Evolutionary conservation across 495 filamentous ascomycete species (phyloP).

Genomic region (Neurospora africana): DNA sequence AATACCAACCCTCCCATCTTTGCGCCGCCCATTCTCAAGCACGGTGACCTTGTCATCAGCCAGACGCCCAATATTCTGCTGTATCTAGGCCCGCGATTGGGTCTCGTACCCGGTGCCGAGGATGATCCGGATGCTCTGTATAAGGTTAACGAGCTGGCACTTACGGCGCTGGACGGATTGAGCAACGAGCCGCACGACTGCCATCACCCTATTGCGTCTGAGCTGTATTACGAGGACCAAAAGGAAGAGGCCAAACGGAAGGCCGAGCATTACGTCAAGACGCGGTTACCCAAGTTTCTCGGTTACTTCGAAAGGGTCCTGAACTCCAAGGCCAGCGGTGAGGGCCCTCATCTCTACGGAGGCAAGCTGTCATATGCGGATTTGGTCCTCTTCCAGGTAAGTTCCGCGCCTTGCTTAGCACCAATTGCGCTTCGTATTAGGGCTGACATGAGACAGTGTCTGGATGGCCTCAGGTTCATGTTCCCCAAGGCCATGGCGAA

Average conservation of each 20-base stretch:
- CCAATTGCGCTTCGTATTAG: background rate
- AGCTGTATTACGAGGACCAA: conserved; percentile 57
- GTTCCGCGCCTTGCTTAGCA: background rate
- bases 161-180: conserved; percentile 56
- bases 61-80: conserved; percentile 56
- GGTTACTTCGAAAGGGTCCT: conserved; percentile 54
- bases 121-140: conserved; percentile 38
- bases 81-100: conserved; percentile 47
- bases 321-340: conserved; percentile 38
- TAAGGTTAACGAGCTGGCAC: conserved; percentile 42
- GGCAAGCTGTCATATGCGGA: conserved; percentile 53
- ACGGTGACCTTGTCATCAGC: conserved; percentile 46
- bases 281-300: conserved; percentile 55
- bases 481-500: conserved; percentile 50
- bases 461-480: conserved; percentile 45
- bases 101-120: conserved; percentile 31
- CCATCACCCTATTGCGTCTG: conserved; percentile 51
- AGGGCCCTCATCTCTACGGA: conserved; percentile 50
- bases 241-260: conserved; percentile 45
- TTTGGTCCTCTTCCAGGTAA: conserved; percentile 55
- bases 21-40: conserved; percentile 50
- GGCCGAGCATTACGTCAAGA: conserved; percentile 41
- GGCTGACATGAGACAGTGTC: conserved; percentile 18
- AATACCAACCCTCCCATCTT: conserved; percentile 46
- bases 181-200: conserved; percentile 56